Evolutionary conservation across 2,329 filamentous ascomycete species (phyloP).

Genomic region (Aureobasidium sp.): DNA sequence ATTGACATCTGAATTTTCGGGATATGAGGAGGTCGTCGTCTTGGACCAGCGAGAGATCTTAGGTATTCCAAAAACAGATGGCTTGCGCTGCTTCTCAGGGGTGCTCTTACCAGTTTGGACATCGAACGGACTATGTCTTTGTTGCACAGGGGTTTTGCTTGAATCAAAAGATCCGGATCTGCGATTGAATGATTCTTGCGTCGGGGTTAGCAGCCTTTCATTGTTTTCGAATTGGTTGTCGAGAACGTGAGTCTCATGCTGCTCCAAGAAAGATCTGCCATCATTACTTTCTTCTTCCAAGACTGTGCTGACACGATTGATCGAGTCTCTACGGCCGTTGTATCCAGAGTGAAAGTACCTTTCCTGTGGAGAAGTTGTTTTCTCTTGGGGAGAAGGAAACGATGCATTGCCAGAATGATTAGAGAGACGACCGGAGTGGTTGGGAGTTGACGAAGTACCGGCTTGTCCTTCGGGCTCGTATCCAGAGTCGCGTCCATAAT

Average conservation of each 20-base stretch:
- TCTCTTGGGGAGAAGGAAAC: constrained; percentile 11
- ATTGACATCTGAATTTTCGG: constrained; percentile 63
- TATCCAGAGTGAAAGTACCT: constrained; percentile 43
- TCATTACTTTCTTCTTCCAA: constrained; percentile 71
- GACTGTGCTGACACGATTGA: constrained; percentile 84
- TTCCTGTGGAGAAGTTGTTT: constrained; percentile 24
- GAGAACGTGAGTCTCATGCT: constrained; percentile 38
- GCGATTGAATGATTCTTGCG: constrained; percentile 38
- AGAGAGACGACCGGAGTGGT: constrained; percentile 65
- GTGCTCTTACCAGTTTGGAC: constrained; percentile 34
- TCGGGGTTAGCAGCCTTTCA: constrained; percentile 56
- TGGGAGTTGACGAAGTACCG: constrained; percentile 65
- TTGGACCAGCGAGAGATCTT: constrained; percentile 98
- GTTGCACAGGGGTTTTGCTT: constrained; percentile 49
- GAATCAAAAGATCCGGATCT: constrained; percentile 29
- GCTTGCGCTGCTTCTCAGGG: constrained; percentile 74
- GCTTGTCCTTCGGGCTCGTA: constrained; percentile 80
- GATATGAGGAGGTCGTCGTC: constrained; percentile 83
- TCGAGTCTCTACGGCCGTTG: constrained; percentile 51
- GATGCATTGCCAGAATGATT: constrained; percentile 17
- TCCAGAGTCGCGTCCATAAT: constrained; percentile 61
- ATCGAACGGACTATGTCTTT: constrained; percentile 18
- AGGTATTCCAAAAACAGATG: constrained; percentile 65
- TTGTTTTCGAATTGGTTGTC: constrained; percentile 53
- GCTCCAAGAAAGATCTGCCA: constrained; percentile 38